Conservation (phyloP, 2,329 filamentous ascomycete species). For the Pseudocercospora cruenta region DNA sequence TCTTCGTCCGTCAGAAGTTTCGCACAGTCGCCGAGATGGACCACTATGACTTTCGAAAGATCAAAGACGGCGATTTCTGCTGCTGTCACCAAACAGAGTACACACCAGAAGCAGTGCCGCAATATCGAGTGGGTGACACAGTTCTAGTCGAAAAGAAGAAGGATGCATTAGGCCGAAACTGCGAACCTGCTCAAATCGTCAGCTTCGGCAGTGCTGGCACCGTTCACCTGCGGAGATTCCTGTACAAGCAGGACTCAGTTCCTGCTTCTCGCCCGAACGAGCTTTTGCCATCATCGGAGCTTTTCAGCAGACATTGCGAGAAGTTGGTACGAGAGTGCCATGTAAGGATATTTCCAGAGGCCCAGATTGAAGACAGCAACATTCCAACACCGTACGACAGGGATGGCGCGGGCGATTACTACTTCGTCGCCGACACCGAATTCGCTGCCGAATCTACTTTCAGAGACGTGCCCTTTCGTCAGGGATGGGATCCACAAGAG, state of each 20-base stretch:
- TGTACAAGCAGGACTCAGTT: background rate
- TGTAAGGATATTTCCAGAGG: conserved; percentile 57
- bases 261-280: conserved; percentile 55
- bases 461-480: conserved; percentile 24
- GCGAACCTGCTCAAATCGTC: conserved; percentile 65
- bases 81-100: conserved; percentile 36
- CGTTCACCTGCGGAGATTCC: conserved; percentile 24
- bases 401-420: conserved; percentile 67
- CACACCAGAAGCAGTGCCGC: conserved; percentile 12
- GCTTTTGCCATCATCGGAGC: conserved; percentile 59
- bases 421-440: conserved; percentile 45
- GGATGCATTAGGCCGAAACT: conserved; percentile 33
- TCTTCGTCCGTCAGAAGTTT: conserved; percentile 75
- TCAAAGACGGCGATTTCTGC: conserved; percentile 58
- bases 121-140: conserved; percentile 61
- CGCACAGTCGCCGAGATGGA: conserved; percentile 52
- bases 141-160: conserved; percentile 53
- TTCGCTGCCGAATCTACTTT: background rate
- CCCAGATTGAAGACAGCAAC: conserved; percentile 31
- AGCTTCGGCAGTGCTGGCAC: conserved; percentile 43
- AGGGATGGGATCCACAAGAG: conserved; percentile 44
- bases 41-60: conserved; percentile 61
- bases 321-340: conserved; percentile 62
- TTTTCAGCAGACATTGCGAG: conserved; percentile 37
- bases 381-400: conserved; percentile 68